phyloP scores from a whole-genome alignment of 352 stramenopile genomes.

The Globisporangium middletonii region DNA sequence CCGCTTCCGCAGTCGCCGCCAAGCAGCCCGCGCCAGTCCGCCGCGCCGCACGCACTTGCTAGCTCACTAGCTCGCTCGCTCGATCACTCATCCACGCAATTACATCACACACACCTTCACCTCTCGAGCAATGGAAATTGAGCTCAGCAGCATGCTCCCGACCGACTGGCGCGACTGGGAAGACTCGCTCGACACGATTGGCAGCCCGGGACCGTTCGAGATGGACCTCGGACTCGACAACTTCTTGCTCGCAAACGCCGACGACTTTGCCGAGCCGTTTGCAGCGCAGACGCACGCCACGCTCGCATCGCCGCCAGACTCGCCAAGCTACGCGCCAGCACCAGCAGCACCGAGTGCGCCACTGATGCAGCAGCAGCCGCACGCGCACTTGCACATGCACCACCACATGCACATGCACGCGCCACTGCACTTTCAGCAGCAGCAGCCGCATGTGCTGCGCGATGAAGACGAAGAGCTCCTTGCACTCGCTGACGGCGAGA shows the following conservation, averaged over 20 bases:
- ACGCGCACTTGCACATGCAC: conserved; percentile 15
- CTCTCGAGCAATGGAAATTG: conserved; percentile 13
- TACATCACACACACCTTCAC: neutral
- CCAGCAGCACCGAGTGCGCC: neutral
- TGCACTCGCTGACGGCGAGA: conserved; percentile 11
- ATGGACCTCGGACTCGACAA: conserved; percentile 59
- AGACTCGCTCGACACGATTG: conserved; percentile 30
- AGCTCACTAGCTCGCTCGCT: too few species aligned
- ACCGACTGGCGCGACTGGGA: conserved; percentile 39
- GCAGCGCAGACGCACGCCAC: conserved; percentile 2
- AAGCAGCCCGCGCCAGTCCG: neutral
- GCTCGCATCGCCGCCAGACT: conserved; percentile 21
- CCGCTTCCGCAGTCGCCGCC: neutral
- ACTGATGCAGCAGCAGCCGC: conserved; percentile 2
- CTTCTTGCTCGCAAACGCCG: conserved; percentile 45
- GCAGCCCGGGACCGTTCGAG: conserved; percentile 25
- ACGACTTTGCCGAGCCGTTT: conserved; percentile 61
- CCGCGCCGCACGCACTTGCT: neutral
- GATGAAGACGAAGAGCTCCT: conserved; percentile 17
- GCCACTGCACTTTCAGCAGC: conserved; percentile 14
- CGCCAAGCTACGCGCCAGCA: conserved; percentile 17
- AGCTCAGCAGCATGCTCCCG: conserved; percentile 15
- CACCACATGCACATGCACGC: neutral
- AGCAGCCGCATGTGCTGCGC: conserved; percentile 1
- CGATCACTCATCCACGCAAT: neutral